Conservation (phyloP, 495 filamentous ascomycete genomes). For the Lentithecium fluviatile region DNA sequence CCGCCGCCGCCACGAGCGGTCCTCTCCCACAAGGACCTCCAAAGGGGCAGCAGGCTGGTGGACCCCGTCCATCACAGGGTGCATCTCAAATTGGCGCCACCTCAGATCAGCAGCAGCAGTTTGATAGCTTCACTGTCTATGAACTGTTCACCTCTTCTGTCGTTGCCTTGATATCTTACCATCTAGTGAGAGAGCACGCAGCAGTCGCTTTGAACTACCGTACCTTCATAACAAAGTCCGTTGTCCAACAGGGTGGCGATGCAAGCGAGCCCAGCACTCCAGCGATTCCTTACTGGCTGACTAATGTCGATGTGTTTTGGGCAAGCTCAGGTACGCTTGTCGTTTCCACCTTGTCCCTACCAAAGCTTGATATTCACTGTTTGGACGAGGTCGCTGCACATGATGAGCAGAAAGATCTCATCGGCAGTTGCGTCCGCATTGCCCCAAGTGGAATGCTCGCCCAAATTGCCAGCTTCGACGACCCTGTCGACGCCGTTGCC, state of each 20-base stretch:
- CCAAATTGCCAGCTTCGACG: slow-evolving; percentile 24
- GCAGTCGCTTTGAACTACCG: slow-evolving; percentile 38
- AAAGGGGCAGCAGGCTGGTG: slow-evolving; percentile 4
- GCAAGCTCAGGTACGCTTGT: slow-evolving; percentile 34
- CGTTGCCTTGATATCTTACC: slow-evolving; percentile 34
- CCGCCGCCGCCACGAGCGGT: slow-evolving; percentile 8
- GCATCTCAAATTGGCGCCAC: background rate
- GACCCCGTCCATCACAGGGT: slow-evolving; percentile 5
- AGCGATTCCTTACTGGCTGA: slow-evolving; percentile 16
- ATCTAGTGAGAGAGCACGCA: slow-evolving; percentile 29
- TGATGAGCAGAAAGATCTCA: slow-evolving; percentile 3
- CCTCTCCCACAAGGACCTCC: slow-evolving; percentile 13
- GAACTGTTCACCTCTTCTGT: slow-evolving; percentile 37
- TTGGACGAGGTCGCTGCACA: slow-evolving; percentile 3
- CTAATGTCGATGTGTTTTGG: slow-evolving; percentile 31
- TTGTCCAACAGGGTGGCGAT: background rate
- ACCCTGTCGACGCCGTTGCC: background rate
- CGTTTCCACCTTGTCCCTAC: slow-evolving; percentile 16
- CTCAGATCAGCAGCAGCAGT: slow-evolving; percentile 17
- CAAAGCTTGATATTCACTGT: slow-evolving; percentile 19
- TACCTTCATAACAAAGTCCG: slow-evolving; percentile 34
- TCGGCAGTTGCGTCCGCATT: slow-evolving; percentile 27
- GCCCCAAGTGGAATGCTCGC: slow-evolving; percentile 33
- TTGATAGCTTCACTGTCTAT: slow-evolving; percentile 33
- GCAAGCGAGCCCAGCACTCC: background rate